Evolutionary conservation across 345 rosid species (phyloP), one percentile per base, ranked within the genome.

Genomic region (Eucalyptus guilfoylei): DNA sequence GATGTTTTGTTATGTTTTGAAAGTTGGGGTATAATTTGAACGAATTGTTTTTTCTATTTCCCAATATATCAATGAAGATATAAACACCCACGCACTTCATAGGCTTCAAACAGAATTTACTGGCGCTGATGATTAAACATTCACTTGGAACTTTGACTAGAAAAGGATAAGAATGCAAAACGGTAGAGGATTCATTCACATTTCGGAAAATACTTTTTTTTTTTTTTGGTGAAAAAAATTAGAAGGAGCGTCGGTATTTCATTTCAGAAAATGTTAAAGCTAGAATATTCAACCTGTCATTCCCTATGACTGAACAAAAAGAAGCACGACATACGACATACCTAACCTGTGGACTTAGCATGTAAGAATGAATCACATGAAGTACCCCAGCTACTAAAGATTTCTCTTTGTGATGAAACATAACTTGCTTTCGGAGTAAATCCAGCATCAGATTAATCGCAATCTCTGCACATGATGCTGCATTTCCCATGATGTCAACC

Each of bases 401-500:
- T 30, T 30, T 30, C 4, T 62, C 17, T 6, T 6, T 6, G 16
- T 6, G 34, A 83, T 69, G 1, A 49, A 49, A 15, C 52, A 15
- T 49, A 49, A 49, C 19, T 49, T 96, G 97, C 93, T 93, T 95
- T 85, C 93, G 89, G 13, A 97, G 98, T 90, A 96, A 97, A 86
- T 95, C 99, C 54, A 97, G 87, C 93, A 95, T 95, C 24, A 96
- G 91, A 91, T 94, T 94, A 89, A 96, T 94, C 81, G 96, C 93
- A 98, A 97, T 93, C 91, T 96, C 99, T 44, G 99, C 96, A 87
- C 97, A 96, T 62, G 98, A 95, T 55, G 92, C 93, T 8, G 99
- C 97, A 92, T 97, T 97, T 90, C 99, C 99, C 23, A 93, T 94
- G 54, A 89, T 49, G 55, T 89, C 95, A 89, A 96, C 91, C 4